Evolutionary conservation across 2,329 filamentous ascomycete species (phyloP).

Genomic region (Penicillium aurantiogriseum): DNA sequence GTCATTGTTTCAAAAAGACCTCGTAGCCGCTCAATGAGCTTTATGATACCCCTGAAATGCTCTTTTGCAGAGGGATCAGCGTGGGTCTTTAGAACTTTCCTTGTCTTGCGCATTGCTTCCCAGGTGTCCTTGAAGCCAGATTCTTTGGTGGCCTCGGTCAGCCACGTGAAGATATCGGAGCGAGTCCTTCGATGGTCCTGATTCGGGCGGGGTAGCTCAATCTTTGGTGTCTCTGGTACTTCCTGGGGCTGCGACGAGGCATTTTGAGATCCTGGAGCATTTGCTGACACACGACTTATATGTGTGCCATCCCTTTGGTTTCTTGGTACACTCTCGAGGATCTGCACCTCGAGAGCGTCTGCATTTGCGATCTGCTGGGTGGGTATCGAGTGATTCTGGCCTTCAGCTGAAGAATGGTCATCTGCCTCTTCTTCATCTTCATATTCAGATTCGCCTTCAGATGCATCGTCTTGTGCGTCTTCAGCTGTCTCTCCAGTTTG

Average conservation of each 20-base stretch:
- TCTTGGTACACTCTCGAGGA: neutral
- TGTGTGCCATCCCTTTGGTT: neutral
- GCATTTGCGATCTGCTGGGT: neutral
- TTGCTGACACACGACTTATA: neutral
- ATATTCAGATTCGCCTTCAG: no score
- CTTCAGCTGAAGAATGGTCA: neutral
- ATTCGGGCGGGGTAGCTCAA: neutral
- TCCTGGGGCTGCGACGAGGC: neutral
- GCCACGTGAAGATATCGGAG: constrained; percentile 2
- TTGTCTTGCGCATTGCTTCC: neutral
- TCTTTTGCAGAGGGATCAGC: neutral
- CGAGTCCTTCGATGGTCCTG: neutral
- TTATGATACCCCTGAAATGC: neutral
- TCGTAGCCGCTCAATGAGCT: neutral
- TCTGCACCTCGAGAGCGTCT: neutral
- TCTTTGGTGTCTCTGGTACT: neutral
- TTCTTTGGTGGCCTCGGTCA: neutral
- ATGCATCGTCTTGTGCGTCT: no score
- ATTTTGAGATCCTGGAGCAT: neutral
- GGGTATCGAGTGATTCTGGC: neutral
- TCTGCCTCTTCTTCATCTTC: neutral
- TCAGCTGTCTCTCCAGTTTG: neutral
- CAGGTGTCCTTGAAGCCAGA: constrained; percentile 8
- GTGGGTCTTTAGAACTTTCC: neutral
- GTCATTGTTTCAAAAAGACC: neutral